phyloP scores from a whole-genome alignment of 805 yeast species.

The Zygosaccharomyces kombuchaensis region DNA sequence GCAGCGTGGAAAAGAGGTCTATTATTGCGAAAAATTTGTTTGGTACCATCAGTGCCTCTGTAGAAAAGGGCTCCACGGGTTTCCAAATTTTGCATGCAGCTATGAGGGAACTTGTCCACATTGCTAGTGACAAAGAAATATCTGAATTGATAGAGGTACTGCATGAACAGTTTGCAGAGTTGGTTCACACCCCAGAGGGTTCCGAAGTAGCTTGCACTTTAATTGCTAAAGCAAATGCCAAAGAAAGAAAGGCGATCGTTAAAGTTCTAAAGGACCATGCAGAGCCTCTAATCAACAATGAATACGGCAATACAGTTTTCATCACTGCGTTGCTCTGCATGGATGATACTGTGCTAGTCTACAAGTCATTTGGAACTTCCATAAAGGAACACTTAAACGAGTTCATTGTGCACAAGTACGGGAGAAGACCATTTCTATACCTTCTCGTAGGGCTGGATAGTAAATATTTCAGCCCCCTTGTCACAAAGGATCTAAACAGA shows the following conservation, averaged over 20 bases:
- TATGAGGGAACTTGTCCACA: constrained; percentile 79
- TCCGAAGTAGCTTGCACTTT: constrained; percentile 82
- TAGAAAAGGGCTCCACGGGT: constrained; percentile 93
- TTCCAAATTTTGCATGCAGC: constrained; percentile 95
- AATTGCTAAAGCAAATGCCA: constrained; percentile 80
- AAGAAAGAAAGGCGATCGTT: constrained; percentile 80
- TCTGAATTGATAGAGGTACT: constrained; percentile 78
- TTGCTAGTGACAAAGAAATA: constrained; percentile 61
- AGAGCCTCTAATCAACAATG: constrained; percentile 72
- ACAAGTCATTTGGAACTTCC: constrained; percentile 55
- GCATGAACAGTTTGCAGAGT: constrained; percentile 85
- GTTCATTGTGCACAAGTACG: constrained; percentile 64
- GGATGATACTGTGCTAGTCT: constrained; percentile 85
- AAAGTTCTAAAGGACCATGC: constrained; percentile 72
- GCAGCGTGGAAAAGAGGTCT: constrained; percentile 71
- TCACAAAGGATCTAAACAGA: constrained; percentile 53
- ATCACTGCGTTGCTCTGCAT: constrained; percentile 77
- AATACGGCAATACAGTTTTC: constrained; percentile 78
- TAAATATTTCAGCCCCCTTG: constrained; percentile 73
- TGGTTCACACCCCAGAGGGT: constrained; percentile 94
- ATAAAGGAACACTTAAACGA: constrained; percentile 53
- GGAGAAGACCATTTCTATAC: constrained; percentile 85
- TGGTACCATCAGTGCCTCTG: constrained; percentile 84
- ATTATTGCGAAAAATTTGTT: constrained; percentile 69
- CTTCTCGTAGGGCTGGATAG: constrained; percentile 74